These are phyloP conservation scores for Blakeslea trispora DNA, from an alignment of 371 early-diverging fungal genomes.

Conservation along the genomic window DNA sequence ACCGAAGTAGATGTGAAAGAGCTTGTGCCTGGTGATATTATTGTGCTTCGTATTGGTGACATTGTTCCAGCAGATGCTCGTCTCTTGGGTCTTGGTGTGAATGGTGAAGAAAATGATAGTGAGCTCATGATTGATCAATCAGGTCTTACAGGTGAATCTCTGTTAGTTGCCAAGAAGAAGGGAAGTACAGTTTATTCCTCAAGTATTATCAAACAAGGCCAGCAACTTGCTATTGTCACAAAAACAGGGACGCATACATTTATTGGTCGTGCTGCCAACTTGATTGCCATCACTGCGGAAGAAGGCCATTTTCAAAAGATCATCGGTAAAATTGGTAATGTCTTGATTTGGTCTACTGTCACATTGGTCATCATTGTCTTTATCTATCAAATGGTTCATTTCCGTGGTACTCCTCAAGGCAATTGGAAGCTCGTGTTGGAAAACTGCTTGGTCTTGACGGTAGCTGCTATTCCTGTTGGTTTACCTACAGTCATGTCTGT, in stretches of 20 bases:
- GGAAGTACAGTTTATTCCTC: slow-evolving; percentile 79
- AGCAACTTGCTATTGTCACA: slow-evolving; percentile 78
- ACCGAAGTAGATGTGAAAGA: slow-evolving; percentile 73
- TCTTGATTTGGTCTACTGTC: slow-evolving; percentile 70
- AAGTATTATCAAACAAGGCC: slow-evolving; percentile 81
- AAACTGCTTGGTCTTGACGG: slow-evolving; percentile 81
- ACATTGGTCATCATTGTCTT: slow-evolving; percentile 78
- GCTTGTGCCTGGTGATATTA: slow-evolving; percentile 84
- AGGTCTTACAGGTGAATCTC: slow-evolving; percentile 88
- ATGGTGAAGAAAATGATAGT: slow-evolving; percentile 68
- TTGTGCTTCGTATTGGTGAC: slow-evolving; percentile 85
- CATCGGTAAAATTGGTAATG: slow-evolving; percentile 78
- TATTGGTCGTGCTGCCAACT: slow-evolving; percentile 85
- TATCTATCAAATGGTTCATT: slow-evolving; percentile 58
- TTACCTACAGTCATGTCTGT: slow-evolving; percentile 94
- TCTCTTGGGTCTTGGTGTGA: slow-evolving; percentile 77
- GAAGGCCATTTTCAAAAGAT: slow-evolving; percentile 85
- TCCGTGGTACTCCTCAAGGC: slow-evolving; percentile 37
- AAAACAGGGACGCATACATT: slow-evolving; percentile 83
- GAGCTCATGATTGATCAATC: slow-evolving; percentile 88
- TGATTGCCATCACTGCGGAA: slow-evolving; percentile 81
- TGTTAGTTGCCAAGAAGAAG: slow-evolving; percentile 77
- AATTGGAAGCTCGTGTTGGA: slow-evolving; percentile 49
- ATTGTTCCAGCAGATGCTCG: slow-evolving; percentile 88
- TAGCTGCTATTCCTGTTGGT: slow-evolving; percentile 93